Conservation (phyloP, 2,329 filamentous ascomycete species). For the Fusarium solani-melongenae region DNA sequence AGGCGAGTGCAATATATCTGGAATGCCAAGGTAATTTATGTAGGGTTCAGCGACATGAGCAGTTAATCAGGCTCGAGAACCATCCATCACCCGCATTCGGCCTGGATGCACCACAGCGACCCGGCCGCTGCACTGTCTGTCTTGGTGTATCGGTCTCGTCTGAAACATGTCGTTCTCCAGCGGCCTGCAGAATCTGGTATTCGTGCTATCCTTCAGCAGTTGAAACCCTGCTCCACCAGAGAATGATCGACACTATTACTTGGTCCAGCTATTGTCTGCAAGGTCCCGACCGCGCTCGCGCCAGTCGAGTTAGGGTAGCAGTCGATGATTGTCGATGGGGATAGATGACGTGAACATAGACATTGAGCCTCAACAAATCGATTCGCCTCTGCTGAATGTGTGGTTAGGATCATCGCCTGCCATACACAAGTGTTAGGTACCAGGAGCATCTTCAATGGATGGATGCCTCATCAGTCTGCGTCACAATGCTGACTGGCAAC, state of each 20-base stretch:
- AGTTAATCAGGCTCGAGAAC: not conserved
- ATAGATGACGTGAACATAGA: constrained; percentile 16
- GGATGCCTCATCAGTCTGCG: not conserved
- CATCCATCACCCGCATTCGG: not conserved
- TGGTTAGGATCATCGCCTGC: not conserved
- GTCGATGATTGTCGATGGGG: constrained; percentile 32
- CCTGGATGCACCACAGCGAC: not conserved
- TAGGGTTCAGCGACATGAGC: constrained; percentile 6
- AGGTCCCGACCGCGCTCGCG: constrained; percentile 35
- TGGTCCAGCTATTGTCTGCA: constrained; percentile 34
- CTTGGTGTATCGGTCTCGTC: constrained; percentile 8
- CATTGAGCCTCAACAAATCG: constrained; percentile 14
- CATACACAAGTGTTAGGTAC: not conserved
- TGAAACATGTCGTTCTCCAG: constrained; percentile 4
- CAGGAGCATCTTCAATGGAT: not conserved
- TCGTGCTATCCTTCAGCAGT: constrained; percentile 3
- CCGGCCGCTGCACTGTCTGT: not conserved
- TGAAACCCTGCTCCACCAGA: constrained; percentile 31
- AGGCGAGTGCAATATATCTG: not conserved
- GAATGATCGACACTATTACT: constrained; percentile 26
- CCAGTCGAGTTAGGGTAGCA: constrained; percentile 28
- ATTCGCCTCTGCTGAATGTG: not conserved
- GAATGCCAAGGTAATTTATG: constrained; percentile 5
- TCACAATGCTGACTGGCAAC: constrained; percentile 13
- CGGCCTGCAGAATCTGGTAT: constrained; percentile 28